Conservation (phyloP, 23 red algal genomes). For the Chondrus crispus region DNA sequence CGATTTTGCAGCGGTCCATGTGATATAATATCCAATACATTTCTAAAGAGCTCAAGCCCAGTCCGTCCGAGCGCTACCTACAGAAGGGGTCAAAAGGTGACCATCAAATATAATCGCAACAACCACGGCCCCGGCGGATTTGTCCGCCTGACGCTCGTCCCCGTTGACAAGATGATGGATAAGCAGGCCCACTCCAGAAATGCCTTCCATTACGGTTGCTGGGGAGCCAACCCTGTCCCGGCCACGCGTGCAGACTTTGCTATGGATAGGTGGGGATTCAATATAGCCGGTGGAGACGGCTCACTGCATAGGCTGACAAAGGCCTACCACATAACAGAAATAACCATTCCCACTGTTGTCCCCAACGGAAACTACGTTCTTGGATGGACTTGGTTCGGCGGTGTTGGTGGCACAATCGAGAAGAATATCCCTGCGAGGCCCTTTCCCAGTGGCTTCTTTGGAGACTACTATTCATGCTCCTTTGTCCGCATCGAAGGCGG, state of each 20-base stretch:
- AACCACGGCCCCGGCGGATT: slow-evolving; percentile 51
- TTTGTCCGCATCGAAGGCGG: slow-evolving; percentile 19
- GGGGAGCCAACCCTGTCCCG: neutral
- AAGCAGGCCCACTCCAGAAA: slow-evolving; percentile 38
- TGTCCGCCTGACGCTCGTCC: slow-evolving; percentile 38
- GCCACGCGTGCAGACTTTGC: neutral
- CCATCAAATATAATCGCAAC: neutral
- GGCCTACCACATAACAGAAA: neutral
- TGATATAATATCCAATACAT: too few relatives aligned
- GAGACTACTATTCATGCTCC: slow-evolving; percentile 20
- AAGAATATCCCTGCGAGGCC: neutral
- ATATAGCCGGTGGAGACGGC: neutral
- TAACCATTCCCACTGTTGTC: slow-evolving; percentile 37
- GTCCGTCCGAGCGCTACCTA: neutral
- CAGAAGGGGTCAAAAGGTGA: neutral
- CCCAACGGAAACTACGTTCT: slow-evolving; percentile 59
- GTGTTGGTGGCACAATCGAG: neutral
- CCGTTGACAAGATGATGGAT: slow-evolving; percentile 62
- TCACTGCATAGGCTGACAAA: neutral
- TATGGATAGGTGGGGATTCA: neutral
- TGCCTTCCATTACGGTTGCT: slow-evolving; percentile 58
- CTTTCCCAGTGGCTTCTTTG: neutral
- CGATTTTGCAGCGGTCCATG: too few relatives aligned
- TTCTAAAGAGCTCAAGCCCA: too few relatives aligned
- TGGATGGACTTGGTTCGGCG: slow-evolving; percentile 72